Evolutionary conservation across 257 asterid species (phyloP), one percentile per base, ranked within the genome.

Genomic region (Haberlea rhodopensis): DNA sequence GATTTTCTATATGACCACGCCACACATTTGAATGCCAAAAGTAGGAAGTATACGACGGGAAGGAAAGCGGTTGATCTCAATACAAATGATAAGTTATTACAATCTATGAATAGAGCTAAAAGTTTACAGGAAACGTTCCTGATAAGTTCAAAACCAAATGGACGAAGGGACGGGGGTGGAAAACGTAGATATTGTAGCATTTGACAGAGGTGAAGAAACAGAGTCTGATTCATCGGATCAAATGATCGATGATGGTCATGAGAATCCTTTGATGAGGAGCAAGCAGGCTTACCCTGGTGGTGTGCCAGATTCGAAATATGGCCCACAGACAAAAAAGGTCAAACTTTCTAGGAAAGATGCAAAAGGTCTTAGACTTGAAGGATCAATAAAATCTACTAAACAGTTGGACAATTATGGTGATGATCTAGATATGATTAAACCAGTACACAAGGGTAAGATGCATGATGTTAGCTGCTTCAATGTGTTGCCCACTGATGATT

Each of bases 161-260:
- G 84, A 76, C 79, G 76, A 69, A 77, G 76, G 53, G 90, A 77
- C 74, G 75, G 64, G 64, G 29, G 67, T 34, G 13, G 80, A 79
- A 49, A 69, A 60, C 60, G 82, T 84, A 78, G 90, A 82, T 24
- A 25, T 58, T 45, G 72, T 79, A 57, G 66, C 55, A 53, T 79
- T 77, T 53, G 64, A 79, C 34, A 79, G 83, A 70, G 73, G 69
- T 72, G 97, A 94, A 72, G 97, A 90, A 76, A 94, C 97, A 22
- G 99, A 94, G 60, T 87, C 99, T 5, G 99, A 94, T 77, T 94
- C 99, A 49, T 90, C 96, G 20, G 96, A 78, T 68, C 91, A 86
- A 61, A 72, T 86, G 71, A 85, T 81, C 32, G 91, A 78, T 31
- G 86, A 82, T 20, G 94, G 79, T 45, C 94, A 86, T 63, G 85